Conservation (phyloP, 2,329 filamentous ascomycete species). For the Ramularia endophylla region DNA sequence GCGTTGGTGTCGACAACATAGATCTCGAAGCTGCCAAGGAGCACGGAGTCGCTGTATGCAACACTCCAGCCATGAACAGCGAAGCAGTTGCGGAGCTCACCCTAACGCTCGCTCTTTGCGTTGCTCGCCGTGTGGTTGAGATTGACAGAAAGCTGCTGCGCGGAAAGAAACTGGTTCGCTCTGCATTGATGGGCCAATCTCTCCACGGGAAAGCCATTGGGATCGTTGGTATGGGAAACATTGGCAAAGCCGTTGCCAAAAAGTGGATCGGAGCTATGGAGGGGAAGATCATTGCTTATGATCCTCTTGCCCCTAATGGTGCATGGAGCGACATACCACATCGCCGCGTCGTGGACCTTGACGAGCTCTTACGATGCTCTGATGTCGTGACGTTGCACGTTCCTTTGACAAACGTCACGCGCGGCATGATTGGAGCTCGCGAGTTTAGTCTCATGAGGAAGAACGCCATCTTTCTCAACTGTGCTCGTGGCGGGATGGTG, state of each 20-base stretch:
- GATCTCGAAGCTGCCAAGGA: slow-evolving; percentile 40
- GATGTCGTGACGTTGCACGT: slow-evolving; percentile 34
- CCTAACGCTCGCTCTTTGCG: slow-evolving; percentile 27
- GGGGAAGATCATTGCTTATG: slow-evolving; percentile 30
- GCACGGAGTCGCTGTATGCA: slow-evolving; percentile 42
- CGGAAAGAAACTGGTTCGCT: slow-evolving; percentile 23
- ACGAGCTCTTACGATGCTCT: slow-evolving; percentile 27
- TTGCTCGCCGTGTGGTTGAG: slow-evolving; percentile 28
- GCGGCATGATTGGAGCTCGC: slow-evolving; percentile 26
- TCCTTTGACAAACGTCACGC: slow-evolving; percentile 27
- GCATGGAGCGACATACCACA: slow-evolving; percentile 24
- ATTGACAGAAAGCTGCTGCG: slow-evolving; percentile 23
- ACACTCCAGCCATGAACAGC: slow-evolving; percentile 42
- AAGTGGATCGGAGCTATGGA: slow-evolving; percentile 33
- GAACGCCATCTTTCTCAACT: slow-evolving; percentile 30
- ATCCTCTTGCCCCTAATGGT: slow-evolving; percentile 27
- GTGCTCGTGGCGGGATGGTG: slow-evolving; percentile 31
- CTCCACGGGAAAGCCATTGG: slow-evolving; percentile 32
- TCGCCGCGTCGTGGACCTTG: slow-evolving; percentile 23
- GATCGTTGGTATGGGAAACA: slow-evolving; percentile 36
- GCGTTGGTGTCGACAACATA: slow-evolving; percentile 43
- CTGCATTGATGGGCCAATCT: slow-evolving; percentile 25
- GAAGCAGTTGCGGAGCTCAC: slow-evolving; percentile 34
- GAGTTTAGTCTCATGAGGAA: slow-evolving; percentile 27
- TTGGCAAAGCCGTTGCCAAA: slow-evolving; percentile 31